A percentile compares a stretch with the other conserved stretches of the same genome.
phyloP scores from a whole-genome alignment of 768 basidiomycete species.

The Termitomyces sp. region DNA sequence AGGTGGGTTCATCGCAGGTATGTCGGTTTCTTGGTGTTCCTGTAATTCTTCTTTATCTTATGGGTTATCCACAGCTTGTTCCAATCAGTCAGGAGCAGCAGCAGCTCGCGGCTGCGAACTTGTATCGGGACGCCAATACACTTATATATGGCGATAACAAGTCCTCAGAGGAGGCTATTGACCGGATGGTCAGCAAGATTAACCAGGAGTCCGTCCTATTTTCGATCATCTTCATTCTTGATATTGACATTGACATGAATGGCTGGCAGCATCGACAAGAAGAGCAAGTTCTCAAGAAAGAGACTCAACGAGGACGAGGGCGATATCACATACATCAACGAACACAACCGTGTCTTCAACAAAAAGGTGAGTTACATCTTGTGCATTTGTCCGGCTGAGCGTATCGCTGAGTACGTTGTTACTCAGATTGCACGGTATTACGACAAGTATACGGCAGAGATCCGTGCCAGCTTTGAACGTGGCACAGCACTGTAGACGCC shows the following conservation, averaged over 20 bases:
- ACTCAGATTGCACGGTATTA: slow-evolving; percentile 87
- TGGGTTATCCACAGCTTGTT: slow-evolving; percentile 35
- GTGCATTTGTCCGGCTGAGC: not conserved
- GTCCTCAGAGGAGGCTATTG: slow-evolving; percentile 93
- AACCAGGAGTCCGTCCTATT: slow-evolving; percentile 77
- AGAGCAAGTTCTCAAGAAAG: slow-evolving; percentile 87
- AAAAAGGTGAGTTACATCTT: slow-evolving; percentile 65
- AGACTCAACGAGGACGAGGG: slow-evolving; percentile 88
- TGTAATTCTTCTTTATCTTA: not conserved
- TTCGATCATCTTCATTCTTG: not conserved
- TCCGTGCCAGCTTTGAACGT: slow-evolving; percentile 95
- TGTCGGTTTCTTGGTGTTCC: slow-evolving; percentile 5
- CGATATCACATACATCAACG: slow-evolving; percentile 99
- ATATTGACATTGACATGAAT: slow-evolving; percentile 11
- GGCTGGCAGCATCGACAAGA: slow-evolving; percentile 73
- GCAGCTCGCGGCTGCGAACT: slow-evolving; percentile 66
- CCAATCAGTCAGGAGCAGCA: slow-evolving; percentile 65
- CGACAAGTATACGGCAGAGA: slow-evolving; percentile 96
- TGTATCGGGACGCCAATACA: slow-evolving; percentile 93
- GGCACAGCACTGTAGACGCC: slow-evolving; percentile 80
- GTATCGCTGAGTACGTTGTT: not conserved
- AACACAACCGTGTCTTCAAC: slow-evolving; percentile 97
- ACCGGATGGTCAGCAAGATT: slow-evolving; percentile 86
- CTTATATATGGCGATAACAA: slow-evolving; percentile 94
- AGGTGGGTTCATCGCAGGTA: slow-evolving; percentile 41